Conservation (phyloP, 305 asterid genomes). For the Fraxinus ornus region DNA sequence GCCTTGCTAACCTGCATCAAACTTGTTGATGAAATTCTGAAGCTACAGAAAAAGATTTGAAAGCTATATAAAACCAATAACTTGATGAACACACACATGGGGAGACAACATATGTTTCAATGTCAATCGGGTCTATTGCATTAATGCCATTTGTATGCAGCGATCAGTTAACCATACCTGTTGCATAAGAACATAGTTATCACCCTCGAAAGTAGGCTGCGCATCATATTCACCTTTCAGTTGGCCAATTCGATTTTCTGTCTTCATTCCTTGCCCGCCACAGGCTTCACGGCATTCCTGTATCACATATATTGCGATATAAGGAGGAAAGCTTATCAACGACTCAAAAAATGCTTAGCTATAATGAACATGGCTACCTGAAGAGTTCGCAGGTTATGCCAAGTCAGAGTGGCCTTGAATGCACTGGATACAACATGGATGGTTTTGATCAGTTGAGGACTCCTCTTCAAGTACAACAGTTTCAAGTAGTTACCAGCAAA, state of each 20-base stretch:
- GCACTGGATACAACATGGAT: slow-evolving; percentile 89
- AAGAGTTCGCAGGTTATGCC: slow-evolving; percentile 97
- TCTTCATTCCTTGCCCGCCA: slow-evolving; percentile 94
- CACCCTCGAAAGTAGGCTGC: slow-evolving; percentile 96
- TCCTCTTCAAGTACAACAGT: slow-evolving; percentile 65
- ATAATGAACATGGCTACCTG: slow-evolving; percentile 50
- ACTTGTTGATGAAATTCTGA: neutral
- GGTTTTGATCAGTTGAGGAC: slow-evolving; percentile 73
- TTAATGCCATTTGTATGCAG: neutral
- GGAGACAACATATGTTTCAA: neutral
- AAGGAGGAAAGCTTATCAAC: slow-evolving; percentile 17
- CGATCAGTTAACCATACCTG: slow-evolving; percentile 52
- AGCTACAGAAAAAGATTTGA: neutral
- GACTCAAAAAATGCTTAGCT: neutral
- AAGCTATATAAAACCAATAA: neutral
- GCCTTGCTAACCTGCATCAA: slow-evolving; percentile 87
- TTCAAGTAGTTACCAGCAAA: slow-evolving; percentile 75
- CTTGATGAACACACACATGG: neutral
- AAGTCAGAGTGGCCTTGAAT: slow-evolving; percentile 74
- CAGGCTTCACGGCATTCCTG: slow-evolving; percentile 98
- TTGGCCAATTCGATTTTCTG: slow-evolving; percentile 93
- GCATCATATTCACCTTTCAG: slow-evolving; percentile 89
- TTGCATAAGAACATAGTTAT: slow-evolving; percentile 96
- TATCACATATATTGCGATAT: slow-evolving; percentile 20
- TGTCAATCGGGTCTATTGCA: neutral